These are phyloP conservation scores for Artemisia tridentata DNA, from an alignment of 129 eudicot genomes.

Conservation along the genomic window DNA sequence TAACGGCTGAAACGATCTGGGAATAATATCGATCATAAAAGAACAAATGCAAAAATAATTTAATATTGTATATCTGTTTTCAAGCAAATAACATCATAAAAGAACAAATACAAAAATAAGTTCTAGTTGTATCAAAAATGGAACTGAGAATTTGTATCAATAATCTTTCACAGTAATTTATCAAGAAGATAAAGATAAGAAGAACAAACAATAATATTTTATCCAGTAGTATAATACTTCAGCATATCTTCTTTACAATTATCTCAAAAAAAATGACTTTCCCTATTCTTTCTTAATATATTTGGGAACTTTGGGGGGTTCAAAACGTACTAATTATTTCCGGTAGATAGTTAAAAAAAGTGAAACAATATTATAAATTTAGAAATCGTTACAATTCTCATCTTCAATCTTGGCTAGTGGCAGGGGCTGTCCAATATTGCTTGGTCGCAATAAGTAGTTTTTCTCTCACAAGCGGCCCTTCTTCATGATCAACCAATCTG, in stretches of 20 bases:
- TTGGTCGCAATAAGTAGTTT: conserved; percentile 73
- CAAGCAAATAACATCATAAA: too few relatives aligned
- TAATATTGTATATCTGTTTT: too few relatives aligned
- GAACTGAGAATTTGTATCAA: not conserved
- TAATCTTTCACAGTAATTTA: not conserved
- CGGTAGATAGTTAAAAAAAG: too few relatives aligned
- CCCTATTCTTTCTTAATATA: conserved; percentile 5
- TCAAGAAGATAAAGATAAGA: not conserved
- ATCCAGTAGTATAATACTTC: not conserved
- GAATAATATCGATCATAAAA: too few relatives aligned
- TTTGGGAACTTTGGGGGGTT: not conserved
- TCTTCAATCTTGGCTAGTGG: conserved; percentile 28
- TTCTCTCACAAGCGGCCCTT: conserved; percentile 60
- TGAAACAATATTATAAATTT: not conserved
- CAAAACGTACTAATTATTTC: too few relatives aligned
- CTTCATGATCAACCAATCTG: conserved; percentile 70
- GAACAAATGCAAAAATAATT: too few relatives aligned
- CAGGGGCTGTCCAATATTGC: conserved; percentile 72
- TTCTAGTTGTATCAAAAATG: not conserved
- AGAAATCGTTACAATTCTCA: not conserved
- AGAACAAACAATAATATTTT: not conserved
- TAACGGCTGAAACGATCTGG: too few relatives aligned
- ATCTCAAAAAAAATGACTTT: conserved; percentile 12
- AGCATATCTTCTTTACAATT: conserved; percentile 6
- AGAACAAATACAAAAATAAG: too few relatives aligned